Evolutionary conservation across 1,284 basidiomycete species (phyloP), one percentile per base, ranked within the genome.

Genomic region (Pyrrhoderma lamaoense): DNA sequence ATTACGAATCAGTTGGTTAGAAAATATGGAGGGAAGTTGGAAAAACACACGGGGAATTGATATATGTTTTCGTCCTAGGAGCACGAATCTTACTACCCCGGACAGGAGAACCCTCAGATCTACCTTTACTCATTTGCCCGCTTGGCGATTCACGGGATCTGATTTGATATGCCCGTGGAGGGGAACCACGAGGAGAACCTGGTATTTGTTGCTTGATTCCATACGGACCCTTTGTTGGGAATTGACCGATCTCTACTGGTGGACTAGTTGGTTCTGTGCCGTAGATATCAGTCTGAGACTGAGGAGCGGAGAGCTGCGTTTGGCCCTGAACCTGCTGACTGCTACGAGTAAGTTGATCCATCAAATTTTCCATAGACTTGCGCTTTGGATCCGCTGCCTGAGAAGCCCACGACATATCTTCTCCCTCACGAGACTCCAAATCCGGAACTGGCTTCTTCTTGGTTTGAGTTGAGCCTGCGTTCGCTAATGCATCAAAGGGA

Each of bases 321-420:
- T 18, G 38, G 8, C 21, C 8, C 14, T 40, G 38, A 8, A 7
- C 8, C 21, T 40, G 38, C 8, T 16, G 38, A 51, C 73, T 70
- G 22, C 48, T 52, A 56, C 81, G 72, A 25, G 80, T 79, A 14
- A 87, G 64, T 59, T 84, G 80, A 56, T 87, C 85, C 60, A 89
- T 70, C 38, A 88, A 67, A 60, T 87, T 87, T 60, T 87, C 85
- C 48, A 88, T 83, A 2, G 85, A 88, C 62, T 85, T 83, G 53
- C 82, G 75, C 68, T 86, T 86, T 19, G 84, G 80, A 58, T 88
- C 83, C 16, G 70, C 65, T 35, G 71, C 67, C 3, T 73, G 67
- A 60, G 77, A 75, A 8, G 72, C 69, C 61, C 75, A 73, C 5
- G 16, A 18, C 7, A 74, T 68, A 45, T 84, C 80, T 38, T 85